A percentile compares a stretch with the other conserved stretches of the same genome.
Evolutionary conservation across 1,139 yeast genomes (phyloP).

Genomic region (Geotrichum candidum): DNA sequence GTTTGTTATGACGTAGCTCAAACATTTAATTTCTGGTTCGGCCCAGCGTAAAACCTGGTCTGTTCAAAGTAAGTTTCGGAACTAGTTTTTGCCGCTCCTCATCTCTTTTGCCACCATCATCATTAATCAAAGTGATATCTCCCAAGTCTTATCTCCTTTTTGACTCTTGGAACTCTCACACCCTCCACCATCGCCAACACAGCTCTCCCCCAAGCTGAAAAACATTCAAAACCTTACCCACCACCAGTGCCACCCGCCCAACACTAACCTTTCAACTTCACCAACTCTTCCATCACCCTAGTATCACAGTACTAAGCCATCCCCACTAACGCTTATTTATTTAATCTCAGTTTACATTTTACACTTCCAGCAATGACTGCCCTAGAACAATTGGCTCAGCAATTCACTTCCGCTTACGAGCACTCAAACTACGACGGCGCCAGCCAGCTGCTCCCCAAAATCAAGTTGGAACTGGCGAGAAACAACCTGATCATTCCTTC

Average conservation of each 20-base stretch:
- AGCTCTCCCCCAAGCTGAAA: neutral
- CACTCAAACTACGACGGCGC: constrained; percentile 57
- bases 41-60: neutral
- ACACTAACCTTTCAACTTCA: neutral
- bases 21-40: neutral
- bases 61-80: neutral
- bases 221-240: neutral
- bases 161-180: neutral
- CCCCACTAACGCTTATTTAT: neutral
- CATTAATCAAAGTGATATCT: neutral
- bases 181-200: neutral
- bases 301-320: neutral
- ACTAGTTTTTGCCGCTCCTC: neutral
- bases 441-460: constrained; percentile 55
- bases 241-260: neutral
- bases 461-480: constrained; percentile 74
- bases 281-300: neutral
- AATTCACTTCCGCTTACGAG: constrained; percentile 60
- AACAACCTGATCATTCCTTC: constrained; percentile 74
- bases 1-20: neutral
- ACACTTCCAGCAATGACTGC: constrained; percentile 20
- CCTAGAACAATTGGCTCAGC: constrained; percentile 44
- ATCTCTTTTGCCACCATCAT: neutral
- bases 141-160: neutral
- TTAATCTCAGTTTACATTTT: neutral